phyloP scores from a whole-genome alignment of 2,329 filamentous ascomycete species.

The Nigrograna mackinnonii region DNA sequence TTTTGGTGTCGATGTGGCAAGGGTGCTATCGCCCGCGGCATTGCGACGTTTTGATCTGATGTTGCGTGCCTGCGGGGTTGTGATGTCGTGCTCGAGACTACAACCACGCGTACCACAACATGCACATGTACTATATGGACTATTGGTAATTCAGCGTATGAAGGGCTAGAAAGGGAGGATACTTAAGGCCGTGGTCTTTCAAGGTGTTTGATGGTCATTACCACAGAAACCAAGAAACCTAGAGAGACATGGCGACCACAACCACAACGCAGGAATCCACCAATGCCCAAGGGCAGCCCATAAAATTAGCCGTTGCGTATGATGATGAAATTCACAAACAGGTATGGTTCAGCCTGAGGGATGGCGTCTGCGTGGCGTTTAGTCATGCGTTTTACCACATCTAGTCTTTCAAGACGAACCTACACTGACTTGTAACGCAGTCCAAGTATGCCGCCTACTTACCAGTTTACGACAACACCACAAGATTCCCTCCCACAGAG shows the following conservation, averaged over 20 bases:
- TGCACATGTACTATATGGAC: too few species aligned
- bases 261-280: constrained; percentile 20
- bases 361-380: too few species aligned
- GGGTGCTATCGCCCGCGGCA: too few species aligned
- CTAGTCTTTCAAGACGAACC: neutral
- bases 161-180: too few species aligned
- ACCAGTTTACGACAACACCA: constrained; percentile 40
- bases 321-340: constrained; percentile 21
- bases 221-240: neutral
- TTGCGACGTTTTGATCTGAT: constrained; percentile 12
- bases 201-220: too few species aligned
- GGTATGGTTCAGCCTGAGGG: too few species aligned
- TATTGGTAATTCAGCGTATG: too few species aligned
- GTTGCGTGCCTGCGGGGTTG: constrained; percentile 27
- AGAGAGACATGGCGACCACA: neutral
- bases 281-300: constrained; percentile 18
- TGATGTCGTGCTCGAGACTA: constrained; percentile 24
- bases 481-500: constrained; percentile 42
- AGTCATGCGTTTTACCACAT: too few species aligned
- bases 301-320: constrained; percentile 25
- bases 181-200: too few species aligned
- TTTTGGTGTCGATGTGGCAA: too few species aligned
- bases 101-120: too few species aligned
- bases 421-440: constrained; percentile 14
- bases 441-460: constrained; percentile 41